phyloP scores from a whole-genome alignment of 2,329 filamentous ascomycete species.

The Monosporascus cannonballus region DNA sequence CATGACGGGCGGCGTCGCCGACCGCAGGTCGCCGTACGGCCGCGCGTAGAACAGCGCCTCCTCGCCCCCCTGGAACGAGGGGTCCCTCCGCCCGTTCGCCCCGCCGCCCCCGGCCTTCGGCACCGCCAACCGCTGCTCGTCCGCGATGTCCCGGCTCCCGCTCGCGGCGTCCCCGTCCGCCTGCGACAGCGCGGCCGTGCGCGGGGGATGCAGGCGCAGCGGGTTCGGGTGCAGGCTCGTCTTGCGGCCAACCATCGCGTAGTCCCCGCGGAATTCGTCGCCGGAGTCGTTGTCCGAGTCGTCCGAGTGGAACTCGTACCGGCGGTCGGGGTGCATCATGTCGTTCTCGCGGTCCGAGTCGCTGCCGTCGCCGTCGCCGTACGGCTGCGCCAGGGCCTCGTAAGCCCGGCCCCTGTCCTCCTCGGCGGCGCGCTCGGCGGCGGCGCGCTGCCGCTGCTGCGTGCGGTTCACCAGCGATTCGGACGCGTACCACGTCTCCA shows the following conservation, averaged over 20 bases:
- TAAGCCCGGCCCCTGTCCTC: constrained; percentile 32
- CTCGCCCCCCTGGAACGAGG: constrained; percentile 45
- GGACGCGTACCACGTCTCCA: constrained; percentile 48
- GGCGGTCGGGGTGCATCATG: constrained; percentile 15
- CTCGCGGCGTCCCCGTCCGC: constrained; percentile 38
- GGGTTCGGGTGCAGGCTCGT: constrained; percentile 43
- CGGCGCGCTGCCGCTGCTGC: constrained; percentile 42
- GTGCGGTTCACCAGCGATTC: constrained; percentile 50
- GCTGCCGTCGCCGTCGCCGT: constrained; percentile 22
- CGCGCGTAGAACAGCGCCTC: constrained; percentile 42
- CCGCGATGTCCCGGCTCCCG: constrained; percentile 40
- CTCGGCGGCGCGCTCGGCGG: constrained; percentile 29
- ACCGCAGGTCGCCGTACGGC: constrained; percentile 53
- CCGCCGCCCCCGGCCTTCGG: constrained; percentile 9
- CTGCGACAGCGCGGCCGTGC: constrained; percentile 35
- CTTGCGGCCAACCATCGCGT: constrained; percentile 15
- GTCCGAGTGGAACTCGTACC: constrained; percentile 1
- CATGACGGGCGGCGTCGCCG: constrained; percentile 48
- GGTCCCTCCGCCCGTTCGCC: constrained; percentile 26
- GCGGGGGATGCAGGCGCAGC: constrained; percentile 43
- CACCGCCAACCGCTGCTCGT: constrained; percentile 24
- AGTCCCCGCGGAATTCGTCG: constrained; percentile 18
- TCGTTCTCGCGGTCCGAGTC: constrained; percentile 16
- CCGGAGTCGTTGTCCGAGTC: constrained; percentile 35
- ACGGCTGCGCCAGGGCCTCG: constrained; percentile 39